These are phyloP conservation scores for Vaccinium corymbosum DNA, from an alignment of 148 eudicot species.

Conservation along the genomic window DNA sequence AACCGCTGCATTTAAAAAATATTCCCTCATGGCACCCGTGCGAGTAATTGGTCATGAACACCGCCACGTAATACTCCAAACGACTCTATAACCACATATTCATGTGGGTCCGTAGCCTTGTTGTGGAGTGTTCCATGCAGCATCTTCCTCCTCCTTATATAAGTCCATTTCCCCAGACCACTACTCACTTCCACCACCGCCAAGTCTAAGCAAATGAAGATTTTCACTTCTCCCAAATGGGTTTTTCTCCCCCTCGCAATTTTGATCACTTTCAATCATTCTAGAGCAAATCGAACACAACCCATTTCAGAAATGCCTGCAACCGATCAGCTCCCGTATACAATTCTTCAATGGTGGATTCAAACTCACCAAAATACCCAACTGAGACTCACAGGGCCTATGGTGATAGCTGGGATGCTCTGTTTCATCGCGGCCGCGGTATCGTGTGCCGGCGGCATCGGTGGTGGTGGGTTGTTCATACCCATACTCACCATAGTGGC, in stretches of 20 bases:
- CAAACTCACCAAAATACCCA: slow-evolving; percentile 7
- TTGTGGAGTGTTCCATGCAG: background rate
- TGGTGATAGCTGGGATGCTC: slow-evolving; percentile 32
- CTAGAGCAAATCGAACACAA: slow-evolving; percentile 18
- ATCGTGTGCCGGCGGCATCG: slow-evolving; percentile 68
- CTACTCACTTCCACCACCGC: background rate
- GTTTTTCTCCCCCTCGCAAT: slow-evolving; percentile 18
- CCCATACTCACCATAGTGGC: slow-evolving; percentile 51
- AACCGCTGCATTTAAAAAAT: too few species aligned
- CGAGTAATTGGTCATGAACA: background rate
- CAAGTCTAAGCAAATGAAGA: slow-evolving; percentile 6
- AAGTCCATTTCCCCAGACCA: background rate
- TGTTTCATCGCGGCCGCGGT: slow-evolving; percentile 51
- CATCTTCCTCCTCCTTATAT: slow-evolving; percentile 2
- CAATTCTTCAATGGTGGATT: slow-evolving; percentile 12
- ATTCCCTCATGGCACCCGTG: background rate
- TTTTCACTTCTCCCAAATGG: slow-evolving; percentile 7
- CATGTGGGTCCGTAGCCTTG: too few species aligned
- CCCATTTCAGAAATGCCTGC: slow-evolving; percentile 14
- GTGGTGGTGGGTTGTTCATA: slow-evolving; percentile 59
- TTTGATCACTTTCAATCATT: slow-evolving; percentile 16
- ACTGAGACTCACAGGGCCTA: slow-evolving; percentile 2
- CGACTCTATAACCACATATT: too few species aligned
- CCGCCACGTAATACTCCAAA: too few species aligned
- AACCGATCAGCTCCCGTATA: slow-evolving; percentile 10